phyloP scores from a whole-genome alignment of 176 grass and related monocot genomes.

The Oryza rufipogon region DNA sequence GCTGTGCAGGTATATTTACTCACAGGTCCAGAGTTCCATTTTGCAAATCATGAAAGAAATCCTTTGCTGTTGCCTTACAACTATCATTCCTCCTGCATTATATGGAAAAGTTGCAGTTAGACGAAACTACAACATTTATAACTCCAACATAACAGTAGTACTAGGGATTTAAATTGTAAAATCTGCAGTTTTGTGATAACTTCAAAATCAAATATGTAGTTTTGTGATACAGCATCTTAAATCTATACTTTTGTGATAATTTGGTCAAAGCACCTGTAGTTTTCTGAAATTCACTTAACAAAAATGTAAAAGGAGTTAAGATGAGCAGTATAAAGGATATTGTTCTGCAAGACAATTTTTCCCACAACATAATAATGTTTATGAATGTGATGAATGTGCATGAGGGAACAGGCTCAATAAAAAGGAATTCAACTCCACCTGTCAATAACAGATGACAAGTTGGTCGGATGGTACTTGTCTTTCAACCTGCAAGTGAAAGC shows the following conservation, averaged over 20 bases:
- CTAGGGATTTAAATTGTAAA: too few relatives aligned
- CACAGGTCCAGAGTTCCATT: constrained; percentile 93
- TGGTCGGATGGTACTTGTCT: constrained; percentile 98
- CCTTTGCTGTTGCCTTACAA: constrained; percentile 61
- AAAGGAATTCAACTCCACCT: constrained; percentile 58
- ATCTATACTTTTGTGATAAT: too few relatives aligned
- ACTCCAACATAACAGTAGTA: too few relatives aligned
- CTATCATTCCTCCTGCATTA: constrained; percentile 57
- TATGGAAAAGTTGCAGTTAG: constrained; percentile 5
- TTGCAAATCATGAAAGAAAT: constrained; percentile 94
- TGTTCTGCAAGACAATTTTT: neutral
- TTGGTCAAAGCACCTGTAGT: too few relatives aligned
- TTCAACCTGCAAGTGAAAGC: constrained; percentile 80
- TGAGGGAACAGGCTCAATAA: constrained; percentile 18
- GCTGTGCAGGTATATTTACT: constrained; percentile 38
- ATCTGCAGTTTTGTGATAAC: too few relatives aligned
- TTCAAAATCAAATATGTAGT: too few relatives aligned
- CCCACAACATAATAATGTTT: constrained; percentile 14
- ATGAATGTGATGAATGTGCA: too few relatives aligned
- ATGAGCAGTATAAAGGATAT: constrained; percentile 27
- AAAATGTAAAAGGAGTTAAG: neutral
- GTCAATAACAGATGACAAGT: constrained; percentile 89
- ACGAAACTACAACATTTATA: neutral
- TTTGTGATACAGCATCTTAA: too few relatives aligned
- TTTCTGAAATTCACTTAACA: neutral